Evolutionary conservation across 306 rosid species (phyloP), one percentile per base, ranked within the genome.

Genomic region (Macrotyloma uniflorum): DNA sequence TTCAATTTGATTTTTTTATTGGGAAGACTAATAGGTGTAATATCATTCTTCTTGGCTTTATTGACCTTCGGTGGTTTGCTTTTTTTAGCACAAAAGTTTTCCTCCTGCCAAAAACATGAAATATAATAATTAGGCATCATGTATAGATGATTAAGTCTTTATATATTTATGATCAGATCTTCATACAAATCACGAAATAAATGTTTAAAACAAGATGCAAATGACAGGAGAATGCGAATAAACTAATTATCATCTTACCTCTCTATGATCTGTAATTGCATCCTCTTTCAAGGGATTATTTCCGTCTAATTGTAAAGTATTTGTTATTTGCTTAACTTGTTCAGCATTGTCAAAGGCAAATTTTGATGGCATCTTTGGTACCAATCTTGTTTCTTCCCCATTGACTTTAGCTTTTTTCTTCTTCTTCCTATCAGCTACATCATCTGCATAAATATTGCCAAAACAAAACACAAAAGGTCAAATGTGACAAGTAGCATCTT

Each of bases 1-100:
- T 85, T 85, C 79, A 92, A 85, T 85, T 92, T 95, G 32, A 95
- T 68, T 88, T 90, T 91, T 84, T 92, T 92, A 86, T 83, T 92
- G 50, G 83, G 83, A 45, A 91, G 67, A 83, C 81, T 86, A 50
- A 81, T 58, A 45, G 77, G 85, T 35, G 83, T 13, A 49, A 68
- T 77, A 42, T 87, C 96, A 80, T n/a, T 87, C 86, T 85, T 91
- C 83, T 90, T 95, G 67, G 79, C 77, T 78, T 89, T 74, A 77
- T 87, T 95, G 57, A 79, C 82, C 88, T 92, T 92, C 59, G 81
- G 82, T 53, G 85, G 71, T 80, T 92, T 95, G 70, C 76, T 86
- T 82, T 85, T 88, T 73, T 88, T 90, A 47, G 81, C 62, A 23
- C 51, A 46, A 75, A 83, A 50, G 45, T 71, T 86, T 74, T 91